Base-by-base conservation (phyloP, 306 rosid species). In the Prunus mongolica region DNA sequence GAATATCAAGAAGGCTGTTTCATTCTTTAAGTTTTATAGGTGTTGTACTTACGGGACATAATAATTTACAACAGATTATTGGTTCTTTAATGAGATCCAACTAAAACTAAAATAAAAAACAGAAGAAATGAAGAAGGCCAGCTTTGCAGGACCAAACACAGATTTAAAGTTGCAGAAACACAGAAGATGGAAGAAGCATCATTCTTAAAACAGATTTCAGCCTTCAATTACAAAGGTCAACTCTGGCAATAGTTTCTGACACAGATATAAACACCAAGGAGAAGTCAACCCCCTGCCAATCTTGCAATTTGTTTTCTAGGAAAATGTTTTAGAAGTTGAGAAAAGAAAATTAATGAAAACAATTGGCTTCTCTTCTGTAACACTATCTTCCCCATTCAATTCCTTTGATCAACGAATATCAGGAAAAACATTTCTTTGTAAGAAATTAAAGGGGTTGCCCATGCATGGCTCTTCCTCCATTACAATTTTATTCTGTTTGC, bases 221-320 rank as follows among this genome's bases (percentile, higher is more conserved):
- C 34, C 12, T 14, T 15, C 3, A 62, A 27, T 28, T 18, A 18
- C 30, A 30, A 62, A 68, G 27, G 72, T 73, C 82, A 82, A 73
- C 57, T 65, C 51, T 66, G 34, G 65, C 20, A 22, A 20, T 22
- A 25, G 68, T 8, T 62, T 69, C 76, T 73, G 73, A 52, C 69
- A 51, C 38, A 41, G 18, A 5, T 18, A 67, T 77, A 52, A 73
- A 72, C 52, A 60, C 45, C 61, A 25, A 66, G 34, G 61, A 38
- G 5, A 62, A 49, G 81, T 66, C 66, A 58, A 67, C 61, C 41
- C 56, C 41, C 73, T 38, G 46, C 38, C 78, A 7, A 38, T 38
- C 44, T 38, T 38, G 44, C 44, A 38, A 7, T 7, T 38, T 9
- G 2, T 38, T 38, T 38, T 38, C 44, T 38, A 7, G 44, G 44